Conservation (phyloP, 2,329 filamentous ascomycete species). For the Cordyceps fumosorosea region DNA sequence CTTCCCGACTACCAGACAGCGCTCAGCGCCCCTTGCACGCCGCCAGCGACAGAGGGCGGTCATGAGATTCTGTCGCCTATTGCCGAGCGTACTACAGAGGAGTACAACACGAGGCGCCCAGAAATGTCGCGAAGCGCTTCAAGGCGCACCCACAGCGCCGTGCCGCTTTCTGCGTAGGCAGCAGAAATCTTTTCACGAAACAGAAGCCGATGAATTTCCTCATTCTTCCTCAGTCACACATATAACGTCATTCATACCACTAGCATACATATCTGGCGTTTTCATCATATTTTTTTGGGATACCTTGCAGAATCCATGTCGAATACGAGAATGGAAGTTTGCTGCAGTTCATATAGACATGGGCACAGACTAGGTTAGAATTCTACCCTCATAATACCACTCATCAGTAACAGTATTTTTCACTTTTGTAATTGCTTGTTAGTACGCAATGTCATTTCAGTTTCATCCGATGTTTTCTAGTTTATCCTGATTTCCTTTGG, state of each 20-base stretch:
- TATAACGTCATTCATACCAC: background rate
- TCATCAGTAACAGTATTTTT: background rate
- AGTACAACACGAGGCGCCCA: background rate
- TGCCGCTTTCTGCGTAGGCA: background rate
- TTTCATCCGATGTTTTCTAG: background rate
- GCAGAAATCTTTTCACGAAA: background rate
- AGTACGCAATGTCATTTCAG: background rate
- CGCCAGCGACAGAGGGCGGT: conserved; percentile 30
- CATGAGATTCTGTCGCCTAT: conserved; percentile 26
- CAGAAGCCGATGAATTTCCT: background rate
- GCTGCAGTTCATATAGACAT: background rate
- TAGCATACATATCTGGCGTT: background rate
- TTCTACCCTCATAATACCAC: conserved; percentile 3
- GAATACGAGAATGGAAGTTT: background rate
- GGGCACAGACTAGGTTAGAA: background rate
- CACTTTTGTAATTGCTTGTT: background rate
- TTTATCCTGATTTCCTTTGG: background rate
- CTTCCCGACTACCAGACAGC: conserved; percentile 64
- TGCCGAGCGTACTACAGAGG: conserved; percentile 21
- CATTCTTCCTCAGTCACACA: background rate
- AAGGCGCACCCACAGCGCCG: background rate
- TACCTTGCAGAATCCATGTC: background rate
- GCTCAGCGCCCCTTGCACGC: conserved; percentile 45
- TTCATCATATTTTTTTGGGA: background rate
- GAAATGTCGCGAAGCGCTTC: conserved; percentile 9